phyloP scores from a whole-genome alignment of 78 protist species.

The Fonticula alba region DNA sequence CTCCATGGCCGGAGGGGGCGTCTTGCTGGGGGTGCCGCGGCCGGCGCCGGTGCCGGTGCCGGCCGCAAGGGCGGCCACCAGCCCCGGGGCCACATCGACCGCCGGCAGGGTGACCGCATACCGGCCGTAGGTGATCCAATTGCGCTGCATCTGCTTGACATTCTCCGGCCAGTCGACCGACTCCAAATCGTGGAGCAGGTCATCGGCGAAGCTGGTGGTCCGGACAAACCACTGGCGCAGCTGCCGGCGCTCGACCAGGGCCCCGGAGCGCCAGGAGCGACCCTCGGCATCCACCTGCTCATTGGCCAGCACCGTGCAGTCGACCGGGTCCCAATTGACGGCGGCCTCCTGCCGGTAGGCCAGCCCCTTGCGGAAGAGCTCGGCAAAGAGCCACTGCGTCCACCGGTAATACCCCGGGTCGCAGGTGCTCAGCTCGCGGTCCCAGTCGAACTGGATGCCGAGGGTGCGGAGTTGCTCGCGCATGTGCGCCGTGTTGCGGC shows the following conservation, averaged over 20 bases:
- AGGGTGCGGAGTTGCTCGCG: conserved; percentile 27
- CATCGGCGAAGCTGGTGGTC: conserved; percentile 49
- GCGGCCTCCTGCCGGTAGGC: conserved; percentile 45
- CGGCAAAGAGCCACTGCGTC: conserved; percentile 79
- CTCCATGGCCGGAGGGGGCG: not conserved
- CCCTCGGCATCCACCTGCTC: conserved; percentile 73
- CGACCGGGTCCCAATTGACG: conserved; percentile 77
- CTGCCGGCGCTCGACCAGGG: conserved; percentile 39
- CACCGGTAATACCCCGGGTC: conserved; percentile 51
- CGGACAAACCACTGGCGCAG: conserved; percentile 60
- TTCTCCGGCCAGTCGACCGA: conserved; percentile 50
- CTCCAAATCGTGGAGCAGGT: conserved; percentile 34
- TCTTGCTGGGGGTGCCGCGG: not conserved
- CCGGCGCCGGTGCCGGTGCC: too few relatives aligned
- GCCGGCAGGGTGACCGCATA: too few relatives aligned
- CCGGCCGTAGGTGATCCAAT: conserved; percentile 84
- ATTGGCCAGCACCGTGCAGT: conserved; percentile 76
- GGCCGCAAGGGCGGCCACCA: too few relatives aligned
- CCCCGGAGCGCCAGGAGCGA: conserved; percentile 70
- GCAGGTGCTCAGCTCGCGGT: conserved; percentile 48
- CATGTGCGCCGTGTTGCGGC: conserved; percentile 51
- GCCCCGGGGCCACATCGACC: conserved; percentile 27
- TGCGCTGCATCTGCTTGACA: conserved; percentile 58
- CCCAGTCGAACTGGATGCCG: conserved; percentile 45
- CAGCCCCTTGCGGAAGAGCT: conserved; percentile 37